Evolutionary conservation across 805 yeast species (phyloP).

Genomic region (Wickerhamomyces alni): DNA sequence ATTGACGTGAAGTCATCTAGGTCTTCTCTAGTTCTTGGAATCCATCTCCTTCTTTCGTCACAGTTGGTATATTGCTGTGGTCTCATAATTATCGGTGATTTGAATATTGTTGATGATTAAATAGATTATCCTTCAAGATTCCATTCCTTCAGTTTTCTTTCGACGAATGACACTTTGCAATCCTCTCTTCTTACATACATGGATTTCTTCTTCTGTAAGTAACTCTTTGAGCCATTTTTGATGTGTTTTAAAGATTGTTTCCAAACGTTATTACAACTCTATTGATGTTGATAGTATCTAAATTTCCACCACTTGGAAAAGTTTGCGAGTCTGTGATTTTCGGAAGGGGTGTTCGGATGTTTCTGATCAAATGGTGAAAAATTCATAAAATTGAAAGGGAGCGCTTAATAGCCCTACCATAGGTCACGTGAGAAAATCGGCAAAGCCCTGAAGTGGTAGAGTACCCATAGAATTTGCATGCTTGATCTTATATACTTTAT

Average conservation of each 20-base stretch:
- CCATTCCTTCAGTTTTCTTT: too few relatives aligned
- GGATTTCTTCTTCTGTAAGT: slow-evolving; percentile 99
- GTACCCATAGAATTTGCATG: too few relatives aligned
- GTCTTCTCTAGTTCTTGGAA: too few relatives aligned
- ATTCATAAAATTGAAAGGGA: background rate
- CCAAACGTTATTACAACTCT: background rate
- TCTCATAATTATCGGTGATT: too few relatives aligned
- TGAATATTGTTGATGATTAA: too few relatives aligned
- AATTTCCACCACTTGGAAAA: slow-evolving; percentile 2
- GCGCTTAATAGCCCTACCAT: slow-evolving; percentile 9
- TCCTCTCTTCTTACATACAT: slow-evolving; percentile 59
- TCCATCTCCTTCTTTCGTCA: too few relatives aligned
- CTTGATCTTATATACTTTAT: too few relatives aligned
- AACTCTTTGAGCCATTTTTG: slow-evolving; percentile 97
- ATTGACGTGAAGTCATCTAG: too few relatives aligned
- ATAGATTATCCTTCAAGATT: too few relatives aligned
- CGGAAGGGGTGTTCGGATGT: slow-evolving; percentile 2
- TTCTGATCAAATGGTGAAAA: slow-evolving; percentile 4
- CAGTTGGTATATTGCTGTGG: too few relatives aligned
- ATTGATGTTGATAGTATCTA: background rate
- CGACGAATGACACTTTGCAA: background rate
- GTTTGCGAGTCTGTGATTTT: slow-evolving; percentile 1
- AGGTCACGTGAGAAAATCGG: too few relatives aligned
- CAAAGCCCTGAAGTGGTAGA: too few relatives aligned
- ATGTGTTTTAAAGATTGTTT: slow-evolving; percentile 7